phyloP scores from a whole-genome alignment of 345 rosid genomes.

The Aurinia saxatilis region DNA sequence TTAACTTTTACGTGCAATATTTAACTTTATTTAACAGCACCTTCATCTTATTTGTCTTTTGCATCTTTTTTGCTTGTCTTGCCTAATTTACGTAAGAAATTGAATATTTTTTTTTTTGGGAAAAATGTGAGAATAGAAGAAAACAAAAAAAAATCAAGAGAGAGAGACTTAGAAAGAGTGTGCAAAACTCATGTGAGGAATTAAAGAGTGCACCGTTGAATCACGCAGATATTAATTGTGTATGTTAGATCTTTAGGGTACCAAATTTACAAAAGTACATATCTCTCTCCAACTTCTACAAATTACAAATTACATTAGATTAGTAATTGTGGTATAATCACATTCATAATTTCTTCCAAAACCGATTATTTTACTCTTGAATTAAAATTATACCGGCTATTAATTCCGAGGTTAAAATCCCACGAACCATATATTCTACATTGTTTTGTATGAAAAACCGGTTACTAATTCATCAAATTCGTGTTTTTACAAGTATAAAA shows the following conservation, averaged over 20 bases:
- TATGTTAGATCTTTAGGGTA: background rate
- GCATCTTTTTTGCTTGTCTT: background rate
- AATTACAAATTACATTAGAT: too few relatives aligned
- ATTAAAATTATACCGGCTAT: too few relatives aligned
- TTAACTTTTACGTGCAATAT: constrained; percentile 1
- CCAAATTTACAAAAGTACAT: background rate
- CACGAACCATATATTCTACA: too few relatives aligned
- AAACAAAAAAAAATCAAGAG: background rate
- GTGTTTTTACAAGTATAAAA: too few relatives aligned
- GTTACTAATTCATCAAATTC: too few relatives aligned
- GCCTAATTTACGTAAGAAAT: constrained; percentile 6
- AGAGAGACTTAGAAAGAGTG: background rate
- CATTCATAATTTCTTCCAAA: too few relatives aligned
- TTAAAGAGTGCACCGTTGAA: constrained; percentile 26
- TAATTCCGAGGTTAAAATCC: too few relatives aligned
- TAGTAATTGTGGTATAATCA: too few relatives aligned
- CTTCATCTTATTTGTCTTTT: background rate
- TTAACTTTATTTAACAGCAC: constrained; percentile 21
- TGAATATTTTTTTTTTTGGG: background rate
- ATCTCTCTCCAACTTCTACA: background rate
- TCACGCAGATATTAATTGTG: constrained; percentile 27
- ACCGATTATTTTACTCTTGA: too few relatives aligned
- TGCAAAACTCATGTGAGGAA: constrained; percentile 34
- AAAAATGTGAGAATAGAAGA: background rate
- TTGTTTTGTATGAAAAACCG: too few relatives aligned